Percentiles rank a stretch among this genome's conserved stretches.
Evolutionary conservation across 176 grass and related monocot genomes (phyloP).

Genomic region (Avena insularis): DNA sequence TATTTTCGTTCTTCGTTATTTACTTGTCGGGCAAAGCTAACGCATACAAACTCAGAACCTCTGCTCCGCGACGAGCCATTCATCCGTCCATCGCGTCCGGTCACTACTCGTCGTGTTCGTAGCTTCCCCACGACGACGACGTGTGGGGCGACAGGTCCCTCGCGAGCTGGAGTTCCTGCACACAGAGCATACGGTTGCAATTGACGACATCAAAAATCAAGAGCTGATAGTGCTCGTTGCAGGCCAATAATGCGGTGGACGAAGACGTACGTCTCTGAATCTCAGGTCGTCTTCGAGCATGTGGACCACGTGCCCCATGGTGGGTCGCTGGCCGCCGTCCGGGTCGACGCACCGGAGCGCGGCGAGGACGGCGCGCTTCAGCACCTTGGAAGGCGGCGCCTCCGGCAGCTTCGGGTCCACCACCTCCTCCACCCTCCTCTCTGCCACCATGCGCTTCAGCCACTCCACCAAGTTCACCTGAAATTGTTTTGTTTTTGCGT

Average conservation of each 20-base stretch:
- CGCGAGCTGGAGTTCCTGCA: slow-evolving; percentile 72
- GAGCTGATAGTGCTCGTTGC: not conserved
- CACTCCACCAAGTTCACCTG: slow-evolving; percentile 93
- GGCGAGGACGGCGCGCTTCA: slow-evolving; percentile 77
- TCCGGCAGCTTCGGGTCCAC: slow-evolving; percentile 78
- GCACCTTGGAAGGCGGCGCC: slow-evolving; percentile 61
- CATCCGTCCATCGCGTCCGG: slow-evolving; percentile 33
- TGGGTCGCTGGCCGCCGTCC: slow-evolving; percentile 68
- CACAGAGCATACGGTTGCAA: not conserved
- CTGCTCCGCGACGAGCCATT: not conserved
- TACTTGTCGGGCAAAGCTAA: too few species aligned
- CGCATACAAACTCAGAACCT: not conserved
- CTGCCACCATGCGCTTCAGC: slow-evolving; percentile 87
- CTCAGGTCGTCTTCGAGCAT: slow-evolving; percentile 87
- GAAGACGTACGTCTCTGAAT: slow-evolving; percentile 57
- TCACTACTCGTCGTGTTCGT: slow-evolving; percentile 40
- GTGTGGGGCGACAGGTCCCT: slow-evolving; percentile 48
- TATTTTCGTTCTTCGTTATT: too few species aligned
- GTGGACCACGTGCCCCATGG: slow-evolving; percentile 83
- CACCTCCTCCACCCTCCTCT: slow-evolving; percentile 76
- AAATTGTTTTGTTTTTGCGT: not conserved
- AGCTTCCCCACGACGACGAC: slow-evolving; percentile 41
- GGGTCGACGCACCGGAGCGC: slow-evolving; percentile 92
- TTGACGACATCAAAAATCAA: not conserved
- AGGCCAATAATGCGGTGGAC: not conserved